These are phyloP conservation scores for Exophiala sp. DNA, from an alignment of 2,329 filamentous ascomycete genomes.

Conservation along the genomic window DNA sequence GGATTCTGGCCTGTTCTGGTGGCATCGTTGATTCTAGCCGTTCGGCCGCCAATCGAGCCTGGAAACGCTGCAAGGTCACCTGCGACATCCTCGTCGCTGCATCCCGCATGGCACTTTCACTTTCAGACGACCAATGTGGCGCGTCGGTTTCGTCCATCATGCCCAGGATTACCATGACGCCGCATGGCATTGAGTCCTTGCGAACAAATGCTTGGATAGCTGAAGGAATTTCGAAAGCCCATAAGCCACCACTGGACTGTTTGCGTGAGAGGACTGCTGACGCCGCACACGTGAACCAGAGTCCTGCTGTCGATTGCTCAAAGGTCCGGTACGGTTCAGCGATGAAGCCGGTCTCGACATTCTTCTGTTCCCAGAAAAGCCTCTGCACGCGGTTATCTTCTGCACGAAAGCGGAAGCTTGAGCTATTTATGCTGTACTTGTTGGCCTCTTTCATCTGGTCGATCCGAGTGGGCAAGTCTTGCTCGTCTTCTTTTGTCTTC, in stretches of 20 bases:
- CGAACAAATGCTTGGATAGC: constrained; percentile 26
- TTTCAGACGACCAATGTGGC: constrained; percentile 28
- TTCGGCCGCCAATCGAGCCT: constrained; percentile 20
- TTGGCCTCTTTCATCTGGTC: constrained; percentile 26
- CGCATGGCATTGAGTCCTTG: constrained; percentile 31
- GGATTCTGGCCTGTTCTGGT: constrained; percentile 28
- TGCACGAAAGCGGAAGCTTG: constrained; percentile 30
- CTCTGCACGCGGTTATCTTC: constrained; percentile 27
- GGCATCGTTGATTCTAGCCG: constrained; percentile 30
- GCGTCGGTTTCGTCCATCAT: constrained; percentile 29
- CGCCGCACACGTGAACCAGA: constrained; percentile 31
- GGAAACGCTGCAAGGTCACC: constrained; percentile 22
- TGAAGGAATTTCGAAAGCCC: constrained; percentile 29
- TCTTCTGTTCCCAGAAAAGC: constrained; percentile 29
- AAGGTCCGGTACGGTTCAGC: constrained; percentile 16
- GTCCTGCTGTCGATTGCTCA: constrained; percentile 16
- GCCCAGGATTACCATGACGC: constrained; percentile 30
- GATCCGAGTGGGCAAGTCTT: constrained; percentile 24
- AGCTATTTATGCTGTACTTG: constrained; percentile 24
- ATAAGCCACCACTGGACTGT: constrained; percentile 23
- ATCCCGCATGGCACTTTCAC: constrained; percentile 12
- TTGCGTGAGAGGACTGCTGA: constrained; percentile 27
- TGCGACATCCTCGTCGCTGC: constrained; percentile 14
- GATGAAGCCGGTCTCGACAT: constrained; percentile 26
- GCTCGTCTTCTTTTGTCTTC: constrained; percentile 14